Conservation (phyloP, 805 yeast genomes). For the Saturnispora serradocipensis region DNA sequence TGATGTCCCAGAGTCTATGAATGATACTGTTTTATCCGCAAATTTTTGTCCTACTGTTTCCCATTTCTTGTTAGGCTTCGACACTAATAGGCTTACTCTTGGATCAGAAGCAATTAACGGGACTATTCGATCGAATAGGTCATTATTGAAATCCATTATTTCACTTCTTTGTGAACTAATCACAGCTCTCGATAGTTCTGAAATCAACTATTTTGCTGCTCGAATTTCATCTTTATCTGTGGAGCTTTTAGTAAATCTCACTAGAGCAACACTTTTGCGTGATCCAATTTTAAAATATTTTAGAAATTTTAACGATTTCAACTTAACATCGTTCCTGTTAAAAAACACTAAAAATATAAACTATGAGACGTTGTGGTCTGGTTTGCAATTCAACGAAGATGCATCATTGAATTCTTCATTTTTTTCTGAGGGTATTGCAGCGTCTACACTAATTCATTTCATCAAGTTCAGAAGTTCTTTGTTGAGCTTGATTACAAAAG, state of each 20-base stretch:
- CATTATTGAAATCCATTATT: conserved; percentile 49
- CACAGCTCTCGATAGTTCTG: conserved; percentile 27
- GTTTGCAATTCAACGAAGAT: conserved; percentile 35
- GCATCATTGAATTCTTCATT: conserved; percentile 28
- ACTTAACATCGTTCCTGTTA: conserved; percentile 45
- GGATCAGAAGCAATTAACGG: conserved; percentile 34
- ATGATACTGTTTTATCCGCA: neutral
- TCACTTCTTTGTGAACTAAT: conserved; percentile 41
- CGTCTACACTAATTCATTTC: conserved; percentile 52
- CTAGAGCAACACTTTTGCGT: conserved; percentile 49
- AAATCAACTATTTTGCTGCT: conserved; percentile 45
- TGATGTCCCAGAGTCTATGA: conserved; percentile 9
- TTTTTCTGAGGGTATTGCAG: conserved; percentile 29
- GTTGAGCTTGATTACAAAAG: conserved; percentile 59
- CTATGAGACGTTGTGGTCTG: conserved; percentile 46
- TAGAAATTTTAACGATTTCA: conserved; percentile 32
- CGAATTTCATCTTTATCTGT: conserved; percentile 49
- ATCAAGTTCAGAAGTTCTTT: conserved; percentile 51
- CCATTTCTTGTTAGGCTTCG: conserved; percentile 75
- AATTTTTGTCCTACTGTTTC: conserved; percentile 39
- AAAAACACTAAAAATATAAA: conserved; percentile 47
- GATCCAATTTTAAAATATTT: conserved; percentile 41
- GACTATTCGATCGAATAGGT: conserved; percentile 43
- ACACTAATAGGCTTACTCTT: conserved; percentile 38
- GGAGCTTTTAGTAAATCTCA: conserved; percentile 54